phyloP scores from a whole-genome alignment of 345 rosid species.

The Pelargonium nanum region DNA sequence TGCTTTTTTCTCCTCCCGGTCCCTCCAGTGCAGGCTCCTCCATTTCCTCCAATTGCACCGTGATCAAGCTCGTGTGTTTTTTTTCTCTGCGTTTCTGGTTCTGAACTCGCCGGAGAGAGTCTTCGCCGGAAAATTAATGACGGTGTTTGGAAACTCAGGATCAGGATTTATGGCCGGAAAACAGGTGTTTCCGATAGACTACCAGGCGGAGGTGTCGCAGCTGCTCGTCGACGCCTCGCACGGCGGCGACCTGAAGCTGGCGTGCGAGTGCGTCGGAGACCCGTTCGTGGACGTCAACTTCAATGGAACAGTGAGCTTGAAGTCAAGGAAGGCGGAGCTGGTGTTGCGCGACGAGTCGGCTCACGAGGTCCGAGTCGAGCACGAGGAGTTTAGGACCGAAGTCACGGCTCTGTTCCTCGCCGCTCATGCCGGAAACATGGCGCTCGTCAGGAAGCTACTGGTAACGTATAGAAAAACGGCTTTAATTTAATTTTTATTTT shows the following conservation, averaged over 20 bases:
- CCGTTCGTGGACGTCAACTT: constrained; percentile 49
- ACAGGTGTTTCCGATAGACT: constrained; percentile 41
- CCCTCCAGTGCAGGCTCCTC: neutral
- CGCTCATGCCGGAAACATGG: constrained; percentile 43
- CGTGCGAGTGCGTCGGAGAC: constrained; percentile 34
- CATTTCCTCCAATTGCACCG: no score
- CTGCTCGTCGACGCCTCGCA: constrained; percentile 46
- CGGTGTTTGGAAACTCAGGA: constrained; percentile 14
- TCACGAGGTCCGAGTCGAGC: constrained; percentile 33
- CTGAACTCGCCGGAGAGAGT: neutral
- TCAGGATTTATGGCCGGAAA: constrained; percentile 20
- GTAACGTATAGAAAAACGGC: constrained; percentile 17
- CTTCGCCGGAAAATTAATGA: constrained; percentile 12
- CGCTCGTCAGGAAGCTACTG: constrained; percentile 46
- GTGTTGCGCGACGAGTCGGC: constrained; percentile 37
- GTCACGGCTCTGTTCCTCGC: constrained; percentile 56
- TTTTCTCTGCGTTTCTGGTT: neutral
- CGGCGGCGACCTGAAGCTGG: constrained; percentile 25
- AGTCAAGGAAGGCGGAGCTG: constrained; percentile 36
- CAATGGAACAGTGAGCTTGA: constrained; percentile 46
- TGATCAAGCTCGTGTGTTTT: neutral
- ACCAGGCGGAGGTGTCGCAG: constrained; percentile 46
- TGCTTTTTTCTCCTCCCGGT: neutral
- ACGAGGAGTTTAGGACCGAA: constrained; percentile 59
- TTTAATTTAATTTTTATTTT: neutral